These are phyloP conservation scores for Lyophyllum semitale DNA, from an alignment of 768 basidiomycete genomes.

Conservation along the genomic window DNA sequence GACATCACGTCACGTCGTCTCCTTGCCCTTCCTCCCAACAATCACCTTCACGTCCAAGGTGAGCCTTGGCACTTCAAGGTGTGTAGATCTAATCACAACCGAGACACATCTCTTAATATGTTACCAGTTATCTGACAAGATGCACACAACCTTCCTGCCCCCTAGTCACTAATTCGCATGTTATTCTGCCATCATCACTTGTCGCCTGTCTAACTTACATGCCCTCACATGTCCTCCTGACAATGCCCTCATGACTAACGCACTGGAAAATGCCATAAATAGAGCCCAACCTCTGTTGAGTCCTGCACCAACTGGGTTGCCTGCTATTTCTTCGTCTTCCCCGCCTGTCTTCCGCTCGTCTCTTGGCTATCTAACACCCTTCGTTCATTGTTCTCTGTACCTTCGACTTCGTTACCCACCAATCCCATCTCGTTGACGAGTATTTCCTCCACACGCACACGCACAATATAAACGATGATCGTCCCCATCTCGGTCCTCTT, in stretches of 20 bases:
- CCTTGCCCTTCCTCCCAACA: background rate
- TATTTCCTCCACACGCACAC: background rate
- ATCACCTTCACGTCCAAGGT: background rate
- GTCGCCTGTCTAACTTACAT: background rate
- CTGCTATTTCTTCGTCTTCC: background rate
- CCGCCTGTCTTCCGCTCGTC: background rate
- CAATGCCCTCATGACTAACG: background rate
- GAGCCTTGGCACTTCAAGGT: background rate
- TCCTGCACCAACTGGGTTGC: background rate
- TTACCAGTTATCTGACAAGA: background rate
- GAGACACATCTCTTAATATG: background rate
- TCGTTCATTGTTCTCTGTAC: background rate
- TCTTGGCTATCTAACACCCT: background rate
- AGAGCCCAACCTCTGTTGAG: background rate
- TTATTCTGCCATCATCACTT: background rate
- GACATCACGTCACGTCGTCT: background rate
- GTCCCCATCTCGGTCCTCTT: slow-evolving; percentile 5
- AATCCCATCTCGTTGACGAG: background rate
- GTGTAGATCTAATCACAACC: background rate
- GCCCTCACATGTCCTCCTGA: background rate
- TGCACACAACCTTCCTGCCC: background rate
- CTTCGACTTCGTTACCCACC: background rate
- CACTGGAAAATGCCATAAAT: background rate
- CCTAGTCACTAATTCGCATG: background rate
- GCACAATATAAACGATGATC: slow-evolving; percentile 8